A percentile compares a stretch with the other conserved stretches of the same genome.
phyloP scores from a whole-genome alignment of 2,329 filamentous ascomycete species.

The Exophiala lecanii-corni region DNA sequence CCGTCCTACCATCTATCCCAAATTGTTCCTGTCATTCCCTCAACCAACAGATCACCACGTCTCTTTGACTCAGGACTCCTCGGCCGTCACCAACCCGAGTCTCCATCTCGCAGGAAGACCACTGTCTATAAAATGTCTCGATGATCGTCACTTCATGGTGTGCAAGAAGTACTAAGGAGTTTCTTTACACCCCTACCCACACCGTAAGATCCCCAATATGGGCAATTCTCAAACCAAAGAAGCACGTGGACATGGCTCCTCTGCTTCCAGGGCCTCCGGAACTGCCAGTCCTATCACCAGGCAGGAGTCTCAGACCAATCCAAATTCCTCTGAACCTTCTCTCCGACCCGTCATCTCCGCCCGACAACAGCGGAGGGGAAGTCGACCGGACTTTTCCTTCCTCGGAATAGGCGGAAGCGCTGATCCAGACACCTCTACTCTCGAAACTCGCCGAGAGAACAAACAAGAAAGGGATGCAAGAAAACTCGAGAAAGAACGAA shows the following conservation, averaged over 20 bases:
- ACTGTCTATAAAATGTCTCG: constrained; percentile 14
- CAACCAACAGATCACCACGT: too few species aligned
- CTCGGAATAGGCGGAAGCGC: constrained; percentile 49
- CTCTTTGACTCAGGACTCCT: too few species aligned
- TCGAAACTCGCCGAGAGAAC: constrained; percentile 71
- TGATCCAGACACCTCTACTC: constrained; percentile 47
- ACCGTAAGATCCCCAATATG: constrained; percentile 29
- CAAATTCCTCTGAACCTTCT: constrained; percentile 11
- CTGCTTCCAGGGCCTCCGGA: constrained; percentile 16
- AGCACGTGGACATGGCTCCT: constrained; percentile 31
- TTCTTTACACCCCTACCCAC: too few species aligned
- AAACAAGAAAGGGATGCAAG: constrained; percentile 87
- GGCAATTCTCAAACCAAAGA: constrained; percentile 47
- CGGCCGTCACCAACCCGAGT: too few species aligned
- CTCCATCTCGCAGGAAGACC: background rate
- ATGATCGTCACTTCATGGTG: constrained; percentile 1
- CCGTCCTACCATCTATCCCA: too few species aligned
- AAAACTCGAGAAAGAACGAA: constrained; percentile 74
- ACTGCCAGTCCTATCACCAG: constrained; percentile 13
- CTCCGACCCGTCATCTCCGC: constrained; percentile 25
- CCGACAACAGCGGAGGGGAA: constrained; percentile 49
- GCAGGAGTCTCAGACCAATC: constrained; percentile 15
- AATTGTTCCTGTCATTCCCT: too few species aligned
- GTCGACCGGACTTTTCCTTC: constrained; percentile 56
- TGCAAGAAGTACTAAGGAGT: background rate